Percentiles rank a stretch among this genome's conserved stretches.
phyloP scores from a whole-genome alignment of 805 yeast species.

The Metschnikowia colocasiae region DNA sequence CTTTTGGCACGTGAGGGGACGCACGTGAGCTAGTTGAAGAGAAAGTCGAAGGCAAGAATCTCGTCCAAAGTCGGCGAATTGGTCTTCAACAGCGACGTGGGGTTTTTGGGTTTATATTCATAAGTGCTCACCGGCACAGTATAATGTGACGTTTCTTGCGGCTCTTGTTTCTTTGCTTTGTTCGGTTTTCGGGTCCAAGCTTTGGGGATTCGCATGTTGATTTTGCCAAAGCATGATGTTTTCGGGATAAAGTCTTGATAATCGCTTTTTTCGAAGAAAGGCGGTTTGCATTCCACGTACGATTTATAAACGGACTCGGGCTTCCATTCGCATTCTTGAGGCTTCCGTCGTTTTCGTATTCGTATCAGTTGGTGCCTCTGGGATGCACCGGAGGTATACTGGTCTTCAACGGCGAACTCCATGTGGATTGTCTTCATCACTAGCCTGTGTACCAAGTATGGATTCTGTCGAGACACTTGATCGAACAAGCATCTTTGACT shows the following conservation, averaged over 20 bases:
- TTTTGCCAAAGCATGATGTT: constrained; percentile 36
- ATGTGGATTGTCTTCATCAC: constrained; percentile 12
- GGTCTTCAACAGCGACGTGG: not conserved
- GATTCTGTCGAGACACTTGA: constrained; percentile 14
- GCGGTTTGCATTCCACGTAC: constrained; percentile 22
- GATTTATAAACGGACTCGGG: constrained; percentile 20
- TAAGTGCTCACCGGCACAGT: not conserved
- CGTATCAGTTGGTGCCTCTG: constrained; percentile 7
- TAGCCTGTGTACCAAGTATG: constrained; percentile 14
- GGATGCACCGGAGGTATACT: constrained; percentile 7
- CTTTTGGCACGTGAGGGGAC: constrained; percentile 12
- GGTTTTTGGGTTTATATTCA: not conserved
- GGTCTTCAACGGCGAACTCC: constrained; percentile 16
- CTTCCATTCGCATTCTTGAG: constrained; percentile 18
- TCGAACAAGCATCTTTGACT: constrained; percentile 9
- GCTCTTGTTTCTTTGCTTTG: constrained; percentile 9
- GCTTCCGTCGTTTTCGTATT: constrained; percentile 14
- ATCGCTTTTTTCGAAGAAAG: constrained; percentile 27
- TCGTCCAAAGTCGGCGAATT: constrained; percentile 7
- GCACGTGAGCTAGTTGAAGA: constrained; percentile 7
- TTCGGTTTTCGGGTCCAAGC: constrained; percentile 36
- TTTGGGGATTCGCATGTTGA: constrained; percentile 36
- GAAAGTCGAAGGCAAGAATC: constrained; percentile 12
- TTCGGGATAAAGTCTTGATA: constrained; percentile 28
- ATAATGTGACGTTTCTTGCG: not conserved